Conservation (phyloP, 495 filamentous ascomycete species). For the Neurospora hispaniola region DNA sequence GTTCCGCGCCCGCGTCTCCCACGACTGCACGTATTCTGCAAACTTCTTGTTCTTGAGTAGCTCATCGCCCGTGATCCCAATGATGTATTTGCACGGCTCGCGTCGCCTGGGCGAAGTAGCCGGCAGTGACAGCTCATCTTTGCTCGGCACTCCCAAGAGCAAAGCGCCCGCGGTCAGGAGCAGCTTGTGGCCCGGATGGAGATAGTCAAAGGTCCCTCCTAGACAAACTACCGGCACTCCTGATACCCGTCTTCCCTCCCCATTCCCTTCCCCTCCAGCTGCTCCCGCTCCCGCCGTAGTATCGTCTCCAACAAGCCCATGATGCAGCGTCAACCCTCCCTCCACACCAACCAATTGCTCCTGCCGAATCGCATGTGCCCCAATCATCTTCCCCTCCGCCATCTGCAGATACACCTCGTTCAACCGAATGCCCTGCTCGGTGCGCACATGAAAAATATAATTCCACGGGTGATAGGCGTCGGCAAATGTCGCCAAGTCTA, state of each 20-base stretch:
- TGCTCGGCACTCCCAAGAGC: constrained; percentile 45
- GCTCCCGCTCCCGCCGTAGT: background rate
- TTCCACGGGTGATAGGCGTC: constrained; percentile 56
- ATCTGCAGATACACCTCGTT: constrained; percentile 32
- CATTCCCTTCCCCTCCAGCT: background rate
- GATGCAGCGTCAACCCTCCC: constrained; percentile 35
- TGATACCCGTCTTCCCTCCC: background rate
- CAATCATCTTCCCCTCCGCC: constrained; percentile 32
- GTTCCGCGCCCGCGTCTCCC: constrained; percentile 57
- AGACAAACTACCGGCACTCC: constrained; percentile 48
- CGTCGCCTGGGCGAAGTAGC: background rate
- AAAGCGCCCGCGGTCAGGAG: constrained; percentile 78
- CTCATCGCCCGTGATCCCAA: constrained; percentile 82
- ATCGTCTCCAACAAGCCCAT: background rate
- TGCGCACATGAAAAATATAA: constrained; percentile 54
- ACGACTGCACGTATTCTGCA: constrained; percentile 65
- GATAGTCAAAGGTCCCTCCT: constrained; percentile 92
- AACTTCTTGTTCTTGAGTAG: constrained; percentile 83
- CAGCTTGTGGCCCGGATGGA: constrained; percentile 93
- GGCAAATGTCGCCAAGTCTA: constrained; percentile 57
- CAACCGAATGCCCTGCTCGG: constrained; percentile 41
- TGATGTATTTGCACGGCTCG: constrained; percentile 45
- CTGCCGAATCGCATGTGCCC: constrained; percentile 30
- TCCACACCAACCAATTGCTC: constrained; percentile 34
- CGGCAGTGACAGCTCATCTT: constrained; percentile 9